A percentile compares a stretch with the other conserved stretches of the same genome.
Evolutionary conservation across 2,329 filamentous ascomycete species (phyloP).

Genomic region (Cercospora citrullina): DNA sequence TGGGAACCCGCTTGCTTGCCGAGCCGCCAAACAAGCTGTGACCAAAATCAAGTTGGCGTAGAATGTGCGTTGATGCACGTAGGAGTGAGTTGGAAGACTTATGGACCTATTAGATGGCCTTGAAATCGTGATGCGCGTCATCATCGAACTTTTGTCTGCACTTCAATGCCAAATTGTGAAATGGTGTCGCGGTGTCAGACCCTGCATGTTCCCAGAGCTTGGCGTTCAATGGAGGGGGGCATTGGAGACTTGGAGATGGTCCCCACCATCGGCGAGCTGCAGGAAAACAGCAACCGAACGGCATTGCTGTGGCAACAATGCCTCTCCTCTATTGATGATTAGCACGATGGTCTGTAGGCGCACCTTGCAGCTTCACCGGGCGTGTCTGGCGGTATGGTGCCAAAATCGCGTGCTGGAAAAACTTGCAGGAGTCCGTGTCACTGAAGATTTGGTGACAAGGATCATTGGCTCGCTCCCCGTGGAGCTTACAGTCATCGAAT

Average conservation of each 20-base stretch:
- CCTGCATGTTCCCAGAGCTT: neutral
- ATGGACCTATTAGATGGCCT: no score
- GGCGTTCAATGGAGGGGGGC: neutral
- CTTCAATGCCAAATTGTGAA: neutral
- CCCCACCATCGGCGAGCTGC: neutral
- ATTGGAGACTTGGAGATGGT: neutral
- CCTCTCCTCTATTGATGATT: neutral
- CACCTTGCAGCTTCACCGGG: neutral
- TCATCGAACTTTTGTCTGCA: neutral
- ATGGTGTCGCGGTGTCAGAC: neutral
- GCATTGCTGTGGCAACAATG: neutral
- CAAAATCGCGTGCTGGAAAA: neutral
- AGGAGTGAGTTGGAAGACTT: neutral
- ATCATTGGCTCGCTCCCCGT: neutral
- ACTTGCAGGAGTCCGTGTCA: neutral
- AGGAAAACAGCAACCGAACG: neutral
- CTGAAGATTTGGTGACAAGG: neutral
- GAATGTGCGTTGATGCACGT: neutral
- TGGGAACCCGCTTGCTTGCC: neutral
- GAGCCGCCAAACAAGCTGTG: neutral
- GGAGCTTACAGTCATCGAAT: neutral
- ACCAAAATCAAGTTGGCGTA: neutral
- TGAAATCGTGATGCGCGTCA: neutral
- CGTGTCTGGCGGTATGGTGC: neutral
- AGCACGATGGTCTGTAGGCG: no score